Percentiles rank a stretch among this genome's conserved stretches.
These are phyloP conservation scores for Penicillium coprophilum DNA, from an alignment of 495 filamentous ascomycete species.

Conservation along the genomic window DNA sequence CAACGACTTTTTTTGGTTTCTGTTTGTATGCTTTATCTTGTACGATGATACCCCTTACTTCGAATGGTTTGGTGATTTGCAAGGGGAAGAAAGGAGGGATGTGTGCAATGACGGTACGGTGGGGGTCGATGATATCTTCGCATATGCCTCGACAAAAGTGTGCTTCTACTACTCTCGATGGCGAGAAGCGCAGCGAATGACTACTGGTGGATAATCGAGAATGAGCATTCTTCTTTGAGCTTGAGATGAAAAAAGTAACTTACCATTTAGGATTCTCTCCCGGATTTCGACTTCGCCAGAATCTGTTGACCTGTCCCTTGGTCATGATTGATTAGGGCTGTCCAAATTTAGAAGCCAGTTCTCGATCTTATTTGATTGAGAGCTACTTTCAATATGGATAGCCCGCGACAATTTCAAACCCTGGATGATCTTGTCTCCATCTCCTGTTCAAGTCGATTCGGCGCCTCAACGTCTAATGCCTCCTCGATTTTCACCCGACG, in stretches of 20 bases:
- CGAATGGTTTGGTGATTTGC: constrained; percentile 9
- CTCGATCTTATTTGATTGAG: background rate
- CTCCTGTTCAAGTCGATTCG: background rate
- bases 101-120: background rate
- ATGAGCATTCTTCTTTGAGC: constrained; percentile 1
- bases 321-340: background rate
- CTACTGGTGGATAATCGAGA: background rate
- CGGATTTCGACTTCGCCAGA: background rate
- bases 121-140: background rate
- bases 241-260: constrained; percentile 5
- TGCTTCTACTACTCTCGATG: background rate
- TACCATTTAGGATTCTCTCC: constrained; percentile 6
- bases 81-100: constrained; percentile 12
- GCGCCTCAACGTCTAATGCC: background rate
- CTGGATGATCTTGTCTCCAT: background rate
- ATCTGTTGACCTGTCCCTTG: background rate
- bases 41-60: constrained; percentile 15
- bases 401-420: background rate
- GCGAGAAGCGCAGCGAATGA: background rate
- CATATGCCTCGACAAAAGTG: background rate
- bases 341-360: background rate
- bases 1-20: constrained; percentile 11
- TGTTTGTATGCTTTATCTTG: constrained; percentile 13
- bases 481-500: background rate
- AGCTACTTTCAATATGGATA: background rate